A percentile compares a stretch with the other conserved stretches of the same genome.
phyloP scores from a whole-genome alignment of 495 filamentous ascomycete species.

The Cudoniella acicularis region DNA sequence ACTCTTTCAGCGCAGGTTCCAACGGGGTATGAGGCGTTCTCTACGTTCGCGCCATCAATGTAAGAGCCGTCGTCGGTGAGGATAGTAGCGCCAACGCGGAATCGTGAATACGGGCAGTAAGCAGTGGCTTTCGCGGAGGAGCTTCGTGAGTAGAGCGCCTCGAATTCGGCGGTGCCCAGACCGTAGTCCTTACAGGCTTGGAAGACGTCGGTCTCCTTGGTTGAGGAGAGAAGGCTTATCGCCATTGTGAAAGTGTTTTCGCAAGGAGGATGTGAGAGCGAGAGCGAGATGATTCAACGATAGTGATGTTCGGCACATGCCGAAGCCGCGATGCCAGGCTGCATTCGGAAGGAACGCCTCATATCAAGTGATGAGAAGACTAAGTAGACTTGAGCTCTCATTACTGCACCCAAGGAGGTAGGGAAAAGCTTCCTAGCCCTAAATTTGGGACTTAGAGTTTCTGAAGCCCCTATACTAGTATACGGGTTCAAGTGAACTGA shows the following conservation, averaged over 20 bases:
- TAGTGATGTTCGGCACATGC: neutral
- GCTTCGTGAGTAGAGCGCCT: slow-evolving; percentile 53
- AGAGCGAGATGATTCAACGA: neutral
- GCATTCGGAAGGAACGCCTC: neutral
- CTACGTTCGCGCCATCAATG: slow-evolving; percentile 80
- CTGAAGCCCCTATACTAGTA: no score
- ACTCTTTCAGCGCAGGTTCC: slow-evolving; percentile 92
- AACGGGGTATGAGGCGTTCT: slow-evolving; percentile 91
- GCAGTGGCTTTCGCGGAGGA: slow-evolving; percentile 66
- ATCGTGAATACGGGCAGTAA: slow-evolving; percentile 92
- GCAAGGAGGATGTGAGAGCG: neutral
- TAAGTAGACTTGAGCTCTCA: no score
- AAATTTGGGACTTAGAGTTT: no score
- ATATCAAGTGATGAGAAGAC: no score
- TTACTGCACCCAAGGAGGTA: no score
- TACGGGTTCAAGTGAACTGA: no score
- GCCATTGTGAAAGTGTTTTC: slow-evolving; percentile 5
- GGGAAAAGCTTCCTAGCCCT: no score
- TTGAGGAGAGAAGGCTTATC: slow-evolving; percentile 8
- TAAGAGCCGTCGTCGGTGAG: slow-evolving; percentile 60
- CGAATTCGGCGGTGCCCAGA: slow-evolving; percentile 57
- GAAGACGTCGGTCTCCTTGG: slow-evolving; percentile 9
- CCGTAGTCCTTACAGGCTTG: slow-evolving; percentile 33
- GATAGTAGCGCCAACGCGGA: slow-evolving; percentile 83
- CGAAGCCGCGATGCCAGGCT: neutral